These are phyloP conservation scores for Blumeria hordei DNA, from an alignment of 2,329 filamentous ascomycete genomes.

Conservation along the genomic window DNA sequence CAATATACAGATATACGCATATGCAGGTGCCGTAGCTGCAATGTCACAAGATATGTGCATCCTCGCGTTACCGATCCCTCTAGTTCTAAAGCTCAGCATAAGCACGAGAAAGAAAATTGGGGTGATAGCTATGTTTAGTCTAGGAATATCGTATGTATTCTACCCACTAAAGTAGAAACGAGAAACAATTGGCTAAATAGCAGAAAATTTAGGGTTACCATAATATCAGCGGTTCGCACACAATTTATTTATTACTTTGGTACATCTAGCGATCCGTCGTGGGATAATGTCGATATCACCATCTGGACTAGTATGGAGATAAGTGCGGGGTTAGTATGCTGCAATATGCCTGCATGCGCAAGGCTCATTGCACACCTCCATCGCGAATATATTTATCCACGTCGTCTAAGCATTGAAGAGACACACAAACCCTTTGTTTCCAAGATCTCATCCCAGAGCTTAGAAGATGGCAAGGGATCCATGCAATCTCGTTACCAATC, in stretches of 20 bases:
- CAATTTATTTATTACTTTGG: conserved; percentile 4
- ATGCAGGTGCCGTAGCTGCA: background rate
- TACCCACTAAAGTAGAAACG: background rate
- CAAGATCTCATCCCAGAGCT: background rate
- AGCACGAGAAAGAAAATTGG: conserved; percentile 21
- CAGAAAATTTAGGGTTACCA: conserved; percentile 3
- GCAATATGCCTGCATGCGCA: conserved; percentile 8
- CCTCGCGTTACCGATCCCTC: conserved; percentile 17
- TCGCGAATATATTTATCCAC: background rate
- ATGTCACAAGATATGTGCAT: conserved; percentile 19
- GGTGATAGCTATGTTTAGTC: conserved; percentile 20
- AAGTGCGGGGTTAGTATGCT: conserved; percentile 8
- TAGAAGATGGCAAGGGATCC: background rate
- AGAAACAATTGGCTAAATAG: background rate
- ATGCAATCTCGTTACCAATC: background rate
- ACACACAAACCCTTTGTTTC: background rate
- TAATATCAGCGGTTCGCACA: conserved; percentile 4
- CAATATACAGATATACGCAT: background rate
- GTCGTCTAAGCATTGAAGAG: background rate
- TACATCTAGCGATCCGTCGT: conserved; percentile 3
- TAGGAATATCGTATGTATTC: conserved; percentile 16
- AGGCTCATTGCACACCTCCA: background rate
- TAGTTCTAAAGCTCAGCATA: conserved; percentile 14
- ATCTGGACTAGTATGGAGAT: conserved; percentile 11
- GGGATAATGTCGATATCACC: conserved; percentile 4